Evolutionary conservation across 129 eudicot genomes (phyloP).

Genomic region (Escallonia rubra): DNA sequence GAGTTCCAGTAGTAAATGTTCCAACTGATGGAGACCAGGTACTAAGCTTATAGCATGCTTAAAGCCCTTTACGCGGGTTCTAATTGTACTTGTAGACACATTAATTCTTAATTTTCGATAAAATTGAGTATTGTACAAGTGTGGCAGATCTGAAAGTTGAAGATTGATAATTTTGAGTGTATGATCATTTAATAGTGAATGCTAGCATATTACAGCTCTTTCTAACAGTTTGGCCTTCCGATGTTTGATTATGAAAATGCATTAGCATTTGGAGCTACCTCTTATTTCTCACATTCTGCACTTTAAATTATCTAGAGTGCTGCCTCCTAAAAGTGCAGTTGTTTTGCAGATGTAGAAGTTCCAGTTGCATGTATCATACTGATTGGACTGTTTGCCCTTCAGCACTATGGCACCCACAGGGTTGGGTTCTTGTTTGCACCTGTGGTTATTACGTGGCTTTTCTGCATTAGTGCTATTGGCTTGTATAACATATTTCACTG

Average conservation of each 20-base stretch:
- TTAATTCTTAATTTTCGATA: too few species aligned
- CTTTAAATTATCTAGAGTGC: background rate
- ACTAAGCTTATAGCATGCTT: too few species aligned
- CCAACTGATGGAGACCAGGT: too few species aligned
- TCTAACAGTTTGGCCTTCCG: too few species aligned
- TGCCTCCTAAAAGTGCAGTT: slow-evolving; percentile 14
- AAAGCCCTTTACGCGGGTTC: too few species aligned
- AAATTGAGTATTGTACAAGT: too few species aligned
- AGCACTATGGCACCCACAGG: slow-evolving; percentile 96
- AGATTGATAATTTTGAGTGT: too few species aligned
- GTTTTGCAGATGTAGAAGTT: slow-evolving; percentile 88
- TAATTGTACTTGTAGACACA: too few species aligned
- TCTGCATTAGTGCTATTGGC: slow-evolving; percentile 84
- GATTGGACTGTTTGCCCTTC: slow-evolving; percentile 83
- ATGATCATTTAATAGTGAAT: background rate
- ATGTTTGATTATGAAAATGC: too few species aligned
- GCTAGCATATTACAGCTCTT: background rate
- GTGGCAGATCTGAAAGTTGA: too few species aligned
- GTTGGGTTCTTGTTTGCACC: slow-evolving; percentile 98
- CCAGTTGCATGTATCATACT: slow-evolving; percentile 84
- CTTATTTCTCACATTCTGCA: background rate
- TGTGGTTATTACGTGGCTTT: slow-evolving; percentile 74
- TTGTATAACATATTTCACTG: slow-evolving; percentile 82
- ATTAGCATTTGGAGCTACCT: background rate
- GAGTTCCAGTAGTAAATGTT: too few species aligned